Percentiles rank a stretch among this genome's conserved stretches.
These are phyloP conservation scores for Lasiosphaeris hirsuta DNA, from an alignment of 495 filamentous ascomycete species.

Conservation along the genomic window DNA sequence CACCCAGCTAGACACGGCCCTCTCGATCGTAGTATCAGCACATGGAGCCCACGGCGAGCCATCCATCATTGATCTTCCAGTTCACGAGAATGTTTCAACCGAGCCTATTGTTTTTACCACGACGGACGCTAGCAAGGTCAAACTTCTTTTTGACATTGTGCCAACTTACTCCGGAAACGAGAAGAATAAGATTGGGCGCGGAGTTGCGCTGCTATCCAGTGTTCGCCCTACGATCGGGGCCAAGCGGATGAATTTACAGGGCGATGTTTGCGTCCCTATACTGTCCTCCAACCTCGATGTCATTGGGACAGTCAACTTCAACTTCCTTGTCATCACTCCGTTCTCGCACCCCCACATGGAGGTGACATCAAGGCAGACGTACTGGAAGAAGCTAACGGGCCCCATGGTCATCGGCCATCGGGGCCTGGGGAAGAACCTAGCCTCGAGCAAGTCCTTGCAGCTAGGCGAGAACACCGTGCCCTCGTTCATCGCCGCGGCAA, in stretches of 20 bases:
- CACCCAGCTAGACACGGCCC: conserved; percentile 88
- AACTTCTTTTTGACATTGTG: conserved; percentile 89
- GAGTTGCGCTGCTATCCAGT: conserved; percentile 81
- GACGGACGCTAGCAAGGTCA: conserved; percentile 72
- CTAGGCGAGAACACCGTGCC: conserved; percentile 93
- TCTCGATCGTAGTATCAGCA: conserved; percentile 90
- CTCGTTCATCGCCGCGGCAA: conserved; percentile 95
- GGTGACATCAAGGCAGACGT: conserved; percentile 83
- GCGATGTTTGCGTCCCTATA: conserved; percentile 90
- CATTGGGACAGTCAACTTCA: conserved; percentile 93
- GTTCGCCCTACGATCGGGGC: conserved; percentile 77
- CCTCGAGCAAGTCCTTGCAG: conserved; percentile 78
- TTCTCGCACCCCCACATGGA: conserved; percentile 93
- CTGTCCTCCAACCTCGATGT: conserved; percentile 79
- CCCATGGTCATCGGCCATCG: conserved; percentile 95
- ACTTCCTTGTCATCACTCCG: conserved; percentile 90
- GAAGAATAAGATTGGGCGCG: conserved; percentile 85
- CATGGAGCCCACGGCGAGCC: conserved; percentile 81
- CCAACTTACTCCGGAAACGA: conserved; percentile 94
- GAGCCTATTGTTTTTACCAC: conserved; percentile 89
- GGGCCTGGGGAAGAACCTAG: conserved; percentile 87
- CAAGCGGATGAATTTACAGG: conserved; percentile 77
- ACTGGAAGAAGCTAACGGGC: conserved; percentile 71
- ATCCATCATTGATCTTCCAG: conserved; percentile 84
- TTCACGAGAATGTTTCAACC: conserved; percentile 88